Evolutionary conservation across 2,329 filamentous ascomycete species (phyloP).

Genomic region (Emericellopsis cladophorae): DNA sequence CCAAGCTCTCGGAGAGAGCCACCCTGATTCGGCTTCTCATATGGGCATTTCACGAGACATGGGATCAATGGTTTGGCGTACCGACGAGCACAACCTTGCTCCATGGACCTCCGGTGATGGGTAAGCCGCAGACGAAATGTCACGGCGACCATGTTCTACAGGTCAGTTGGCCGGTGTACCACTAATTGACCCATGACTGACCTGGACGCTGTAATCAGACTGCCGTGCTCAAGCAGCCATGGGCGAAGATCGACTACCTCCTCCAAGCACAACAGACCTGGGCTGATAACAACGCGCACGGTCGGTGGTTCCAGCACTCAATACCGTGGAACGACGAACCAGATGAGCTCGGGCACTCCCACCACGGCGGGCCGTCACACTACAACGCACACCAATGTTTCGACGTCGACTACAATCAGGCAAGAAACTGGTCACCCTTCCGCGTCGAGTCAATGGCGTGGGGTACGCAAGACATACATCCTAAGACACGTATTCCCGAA

Average conservation of each 20-base stretch:
- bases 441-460: conserved; percentile 7
- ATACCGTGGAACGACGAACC: conserved; percentile 6
- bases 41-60: conserved; percentile 21
- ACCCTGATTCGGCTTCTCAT: conserved; percentile 24
- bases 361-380: conserved; percentile 10
- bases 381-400: conserved; percentile 22
- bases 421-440: conserved; percentile 11
- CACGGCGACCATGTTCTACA: conserved; percentile 23
- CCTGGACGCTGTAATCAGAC: conserved; percentile 20
- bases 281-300: conserved; percentile 23
- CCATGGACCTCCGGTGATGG: conserved; percentile 5
- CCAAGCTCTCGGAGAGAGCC: conserved; percentile 27
- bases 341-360: conserved; percentile 6
- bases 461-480: conserved; percentile 23
- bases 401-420: conserved; percentile 20
- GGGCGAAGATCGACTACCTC: conserved; percentile 31
- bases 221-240: conserved; percentile 27
- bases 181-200: conserved; percentile 3
- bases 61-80: conserved; percentile 23
- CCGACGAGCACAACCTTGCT: conserved; percentile 5
- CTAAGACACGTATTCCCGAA: conserved; percentile 22
- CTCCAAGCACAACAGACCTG: conserved; percentile 34
- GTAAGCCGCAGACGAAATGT: conserved; percentile 4
- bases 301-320: conserved; percentile 20
- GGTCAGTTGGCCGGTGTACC: conserved; percentile 19